Conservation (phyloP, 2,329 filamentous ascomycete genomes). For the Diaporthe eres region DNA sequence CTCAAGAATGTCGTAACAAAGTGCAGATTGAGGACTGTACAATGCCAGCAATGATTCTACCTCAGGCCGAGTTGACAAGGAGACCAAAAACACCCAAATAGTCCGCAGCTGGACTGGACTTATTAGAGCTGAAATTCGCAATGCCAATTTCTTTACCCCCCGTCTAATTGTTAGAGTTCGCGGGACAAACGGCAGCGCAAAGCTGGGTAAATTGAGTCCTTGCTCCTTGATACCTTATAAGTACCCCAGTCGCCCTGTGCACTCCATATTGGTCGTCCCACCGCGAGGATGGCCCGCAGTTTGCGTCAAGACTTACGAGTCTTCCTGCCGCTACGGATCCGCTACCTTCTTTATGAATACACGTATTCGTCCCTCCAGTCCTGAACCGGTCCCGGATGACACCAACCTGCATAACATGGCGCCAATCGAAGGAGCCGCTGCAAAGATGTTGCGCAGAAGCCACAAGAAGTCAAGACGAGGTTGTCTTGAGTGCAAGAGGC, state of each 20-base stretch:
- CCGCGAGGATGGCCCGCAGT: conserved; percentile 13
- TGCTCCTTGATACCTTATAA: conserved; percentile 23
- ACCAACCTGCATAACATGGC: conserved; percentile 9
- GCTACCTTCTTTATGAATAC: conserved; percentile 16
- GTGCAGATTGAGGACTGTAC: neutral
- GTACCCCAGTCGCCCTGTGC: conserved; percentile 8
- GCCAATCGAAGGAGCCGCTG: conserved; percentile 36
- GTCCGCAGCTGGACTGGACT: neutral
- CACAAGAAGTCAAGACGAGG: conserved; percentile 53
- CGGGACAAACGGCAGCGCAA: neutral
- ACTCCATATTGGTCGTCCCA: conserved; percentile 3
- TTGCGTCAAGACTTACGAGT: conserved; percentile 25
- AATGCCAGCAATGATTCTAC: neutral
- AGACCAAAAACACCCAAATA: neutral
- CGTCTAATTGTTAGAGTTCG: conserved; percentile 18
- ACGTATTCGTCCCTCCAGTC: conserved; percentile 16
- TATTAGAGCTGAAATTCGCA: neutral
- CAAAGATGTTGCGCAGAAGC: conserved; percentile 42
- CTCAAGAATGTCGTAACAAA: neutral
- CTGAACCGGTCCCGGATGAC: conserved; percentile 1
- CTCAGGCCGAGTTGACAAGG: neutral
- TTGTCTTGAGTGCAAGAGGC: conserved; percentile 51
- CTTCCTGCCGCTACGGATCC: conserved; percentile 6
- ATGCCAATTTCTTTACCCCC: conserved; percentile 2
- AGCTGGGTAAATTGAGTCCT: conserved; percentile 10